These are phyloP conservation scores for Acanthamoeba lenticulata DNA, from an alignment of 208 protist species.

Conservation along the genomic window DNA sequence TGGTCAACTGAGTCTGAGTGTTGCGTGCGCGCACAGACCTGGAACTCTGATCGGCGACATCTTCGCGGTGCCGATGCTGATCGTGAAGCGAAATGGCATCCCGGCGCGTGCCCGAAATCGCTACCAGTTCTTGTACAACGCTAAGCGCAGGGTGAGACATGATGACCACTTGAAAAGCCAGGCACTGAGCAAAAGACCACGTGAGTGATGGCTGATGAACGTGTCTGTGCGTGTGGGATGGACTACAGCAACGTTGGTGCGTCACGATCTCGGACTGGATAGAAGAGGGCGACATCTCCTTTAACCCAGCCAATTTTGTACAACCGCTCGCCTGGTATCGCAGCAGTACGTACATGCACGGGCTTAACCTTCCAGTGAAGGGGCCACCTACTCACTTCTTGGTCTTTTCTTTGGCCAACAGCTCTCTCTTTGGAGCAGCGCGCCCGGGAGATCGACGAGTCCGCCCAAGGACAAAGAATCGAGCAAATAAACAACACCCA, in stretches of 20 bases:
- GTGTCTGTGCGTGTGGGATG: not conserved
- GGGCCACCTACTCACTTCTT: not conserved
- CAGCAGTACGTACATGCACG: not conserved
- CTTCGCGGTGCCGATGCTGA: not conserved
- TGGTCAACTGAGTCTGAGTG: not conserved
- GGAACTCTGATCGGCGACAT: not conserved
- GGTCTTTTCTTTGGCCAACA: not conserved
- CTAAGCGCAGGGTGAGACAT: not conserved
- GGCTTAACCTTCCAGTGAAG: no score
- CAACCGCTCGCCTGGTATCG: not conserved
- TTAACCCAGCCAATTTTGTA: not conserved
- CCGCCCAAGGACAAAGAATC: no score
- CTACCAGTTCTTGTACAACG: not conserved
- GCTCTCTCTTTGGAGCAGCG: not conserved
- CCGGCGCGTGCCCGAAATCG: not conserved
- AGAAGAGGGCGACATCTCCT: not conserved
- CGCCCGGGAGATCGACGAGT: not conserved
- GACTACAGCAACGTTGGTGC: not conserved
- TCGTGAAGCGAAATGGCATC: not conserved
- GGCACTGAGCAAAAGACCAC: no score
- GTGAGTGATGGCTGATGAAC: not conserved
- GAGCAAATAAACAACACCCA: not conserved
- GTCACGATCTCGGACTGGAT: not conserved
- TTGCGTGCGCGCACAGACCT: not conserved
- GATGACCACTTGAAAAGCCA: no score